Base-by-base conservation (phyloP, 2,329 filamentous ascomycete genomes). In the Celoporthe dispersa region DNA sequence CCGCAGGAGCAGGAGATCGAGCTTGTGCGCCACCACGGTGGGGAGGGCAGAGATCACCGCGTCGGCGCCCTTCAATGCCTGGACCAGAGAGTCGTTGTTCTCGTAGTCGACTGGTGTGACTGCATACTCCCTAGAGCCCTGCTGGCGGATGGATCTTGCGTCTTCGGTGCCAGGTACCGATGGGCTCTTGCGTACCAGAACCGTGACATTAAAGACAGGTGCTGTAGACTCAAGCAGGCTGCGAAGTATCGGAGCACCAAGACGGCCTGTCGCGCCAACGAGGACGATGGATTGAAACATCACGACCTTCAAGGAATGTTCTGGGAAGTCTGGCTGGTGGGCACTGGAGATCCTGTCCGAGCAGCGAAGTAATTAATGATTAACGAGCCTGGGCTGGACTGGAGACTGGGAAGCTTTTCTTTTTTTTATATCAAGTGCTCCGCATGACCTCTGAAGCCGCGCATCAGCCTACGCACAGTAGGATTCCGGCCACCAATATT, bases 31-130 rank as follows among this genome's bases (percentile, higher is more conserved):
- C 41, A 64, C 62, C 12, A 16, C 5, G 41, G n/a, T n/a, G 14
- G 62, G 25, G 16, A 64, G 62, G 7, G 62, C 16, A 22, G 62
- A 64, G 39, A 64, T 8, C 14, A 64, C 28, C 62, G 35, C 62
- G 25, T 64, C 62, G 16, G 62, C 62, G 19, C 41, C 62, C 5
- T 22, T 22, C 19, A 64, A 7, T 22, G 62, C 62, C 44, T 31
- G 28, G 5, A 64, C 62, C 35, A 64, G 41, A 31, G 62, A 64
- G 31, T 25, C 39, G 39, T 64, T 11, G 62, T 37, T 48, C 3
- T 64, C 31, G 44, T 35, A 64, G 31, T 64, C 62, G 19, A 64
- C 62, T 5, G 44, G 19, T 4, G 22, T 25, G 6, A 28, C 39
- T n/a, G 14, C 12, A n/a, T 64, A 53, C 4, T n/a, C 39, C 6